Evolutionary conservation across 2,329 filamentous ascomycete species (phyloP).

Genomic region (Elsinoe australis): DNA sequence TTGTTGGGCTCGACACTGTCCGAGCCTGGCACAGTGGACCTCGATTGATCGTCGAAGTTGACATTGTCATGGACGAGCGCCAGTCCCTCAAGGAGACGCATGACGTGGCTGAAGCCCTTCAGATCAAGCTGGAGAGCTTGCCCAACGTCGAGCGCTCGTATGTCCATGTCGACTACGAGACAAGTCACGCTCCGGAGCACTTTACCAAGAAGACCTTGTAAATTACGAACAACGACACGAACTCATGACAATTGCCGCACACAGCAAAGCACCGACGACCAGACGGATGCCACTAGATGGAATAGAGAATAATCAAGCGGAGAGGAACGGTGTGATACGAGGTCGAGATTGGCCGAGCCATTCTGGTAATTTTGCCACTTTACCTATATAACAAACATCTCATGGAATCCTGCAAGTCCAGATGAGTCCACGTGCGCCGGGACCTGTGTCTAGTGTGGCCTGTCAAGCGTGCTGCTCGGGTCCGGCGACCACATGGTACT

Average conservation of each 20-base stretch:
- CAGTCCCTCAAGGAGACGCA: constrained; percentile 71
- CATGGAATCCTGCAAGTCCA: no score
- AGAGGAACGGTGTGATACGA: no score
- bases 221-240: background rate
- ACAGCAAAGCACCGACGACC: background rate
- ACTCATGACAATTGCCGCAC: no score
- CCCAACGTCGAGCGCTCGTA: constrained; percentile 90
- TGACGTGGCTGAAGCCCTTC: constrained; percentile 86
- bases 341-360: no score
- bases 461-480: no score
- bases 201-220: constrained; percentile 50
- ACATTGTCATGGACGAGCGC: constrained; percentile 82
- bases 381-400: no score
- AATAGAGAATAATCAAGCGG: no score
- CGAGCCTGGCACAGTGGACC: constrained; percentile 86
- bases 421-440: no score
- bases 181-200: constrained; percentile 86
- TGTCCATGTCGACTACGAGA: constrained; percentile 96
- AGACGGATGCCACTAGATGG: no score
- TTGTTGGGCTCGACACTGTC: constrained; percentile 88
- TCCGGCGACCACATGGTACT: no score
- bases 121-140: constrained; percentile 86
- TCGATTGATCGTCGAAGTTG: constrained; percentile 86
- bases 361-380: no score
- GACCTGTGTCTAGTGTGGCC: no score